Evolutionary conservation across 192 early-diverging fungal species (phyloP).

Genomic region (Rhizoclosmatium globosum): DNA sequence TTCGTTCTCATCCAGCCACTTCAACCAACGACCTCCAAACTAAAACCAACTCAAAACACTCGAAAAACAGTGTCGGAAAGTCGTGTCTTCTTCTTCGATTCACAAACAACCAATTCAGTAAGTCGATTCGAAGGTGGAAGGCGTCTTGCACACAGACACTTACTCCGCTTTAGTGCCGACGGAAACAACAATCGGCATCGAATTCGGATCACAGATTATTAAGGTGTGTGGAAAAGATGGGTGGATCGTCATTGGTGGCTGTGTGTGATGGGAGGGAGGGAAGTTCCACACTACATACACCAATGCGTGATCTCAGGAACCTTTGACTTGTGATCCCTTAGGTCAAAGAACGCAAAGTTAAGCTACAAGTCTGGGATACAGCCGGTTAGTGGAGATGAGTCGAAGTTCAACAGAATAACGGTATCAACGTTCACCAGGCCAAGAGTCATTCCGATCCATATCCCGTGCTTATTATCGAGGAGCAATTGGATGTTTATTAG

Average conservation of each 20-base stretch:
- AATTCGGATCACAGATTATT: conserved; percentile 49
- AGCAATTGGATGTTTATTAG: conserved; percentile 47
- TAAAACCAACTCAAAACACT: background rate
- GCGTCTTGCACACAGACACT: background rate
- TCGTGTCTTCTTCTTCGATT: conserved; percentile 51
- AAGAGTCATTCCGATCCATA: conserved; percentile 53
- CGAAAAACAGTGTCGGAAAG: conserved; percentile 46
- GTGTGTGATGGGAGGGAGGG: too few relatives aligned
- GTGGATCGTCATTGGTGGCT: background rate
- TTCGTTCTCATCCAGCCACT: background rate
- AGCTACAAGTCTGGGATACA: conserved; percentile 97
- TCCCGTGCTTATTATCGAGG: conserved; percentile 54
- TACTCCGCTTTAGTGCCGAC: conserved; percentile 32
- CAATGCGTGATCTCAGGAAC: background rate
- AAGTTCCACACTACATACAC: too few relatives aligned
- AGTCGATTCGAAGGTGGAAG: background rate
- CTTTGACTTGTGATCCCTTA: conserved; percentile 2
- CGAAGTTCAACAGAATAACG: too few relatives aligned
- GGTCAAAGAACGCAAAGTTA: conserved; percentile 83
- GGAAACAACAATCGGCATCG: conserved; percentile 54
- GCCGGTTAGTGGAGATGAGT: conserved; percentile 38
- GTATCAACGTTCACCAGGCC: background rate
- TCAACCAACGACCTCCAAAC: too few relatives aligned
- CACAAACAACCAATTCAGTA: conserved; percentile 49
- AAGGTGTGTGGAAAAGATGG: conserved; percentile 20